Percentiles rank a stretch among this genome's conserved stretches.
These are phyloP conservation scores for Eucalyptus sp. DNA, from an alignment of 345 rosid species.

Conservation along the genomic window DNA sequence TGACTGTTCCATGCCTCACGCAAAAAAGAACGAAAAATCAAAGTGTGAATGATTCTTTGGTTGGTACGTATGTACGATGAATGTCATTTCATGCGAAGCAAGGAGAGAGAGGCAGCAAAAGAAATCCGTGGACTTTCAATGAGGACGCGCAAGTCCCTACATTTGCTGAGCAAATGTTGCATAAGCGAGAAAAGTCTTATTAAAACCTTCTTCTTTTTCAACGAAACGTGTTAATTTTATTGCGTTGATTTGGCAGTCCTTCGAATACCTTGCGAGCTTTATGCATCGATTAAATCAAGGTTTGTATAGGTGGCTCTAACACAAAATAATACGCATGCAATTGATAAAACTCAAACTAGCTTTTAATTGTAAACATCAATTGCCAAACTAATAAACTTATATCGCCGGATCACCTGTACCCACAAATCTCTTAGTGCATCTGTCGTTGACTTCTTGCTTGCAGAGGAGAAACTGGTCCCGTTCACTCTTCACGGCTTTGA, in stretches of 20 bases:
- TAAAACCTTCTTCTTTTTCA: no score
- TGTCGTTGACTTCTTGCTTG: no score
- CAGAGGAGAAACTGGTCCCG: no score
- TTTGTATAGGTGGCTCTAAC: not conserved
- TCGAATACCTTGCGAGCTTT: not conserved
- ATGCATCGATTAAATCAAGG: not conserved
- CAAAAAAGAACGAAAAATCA: not conserved
- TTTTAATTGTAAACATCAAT: not conserved
- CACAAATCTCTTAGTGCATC: no score
- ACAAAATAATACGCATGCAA: no score
- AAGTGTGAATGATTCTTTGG: not conserved
- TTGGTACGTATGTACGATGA: no score
- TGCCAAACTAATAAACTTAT: no score
- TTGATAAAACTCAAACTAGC: not conserved
- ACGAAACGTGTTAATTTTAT: no score
- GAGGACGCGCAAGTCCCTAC: not conserved
- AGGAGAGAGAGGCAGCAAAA: no score
- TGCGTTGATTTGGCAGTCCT: not conserved
- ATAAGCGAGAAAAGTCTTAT: not conserved
- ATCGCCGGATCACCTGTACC: no score
- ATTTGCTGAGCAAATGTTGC: not conserved
- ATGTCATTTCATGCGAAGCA: no score
- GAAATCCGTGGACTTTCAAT: not conserved
- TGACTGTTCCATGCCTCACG: not conserved
- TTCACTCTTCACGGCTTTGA: no score